Conservation (phyloP, 208 protist species). For the Zelonia costaricensis region DNA sequence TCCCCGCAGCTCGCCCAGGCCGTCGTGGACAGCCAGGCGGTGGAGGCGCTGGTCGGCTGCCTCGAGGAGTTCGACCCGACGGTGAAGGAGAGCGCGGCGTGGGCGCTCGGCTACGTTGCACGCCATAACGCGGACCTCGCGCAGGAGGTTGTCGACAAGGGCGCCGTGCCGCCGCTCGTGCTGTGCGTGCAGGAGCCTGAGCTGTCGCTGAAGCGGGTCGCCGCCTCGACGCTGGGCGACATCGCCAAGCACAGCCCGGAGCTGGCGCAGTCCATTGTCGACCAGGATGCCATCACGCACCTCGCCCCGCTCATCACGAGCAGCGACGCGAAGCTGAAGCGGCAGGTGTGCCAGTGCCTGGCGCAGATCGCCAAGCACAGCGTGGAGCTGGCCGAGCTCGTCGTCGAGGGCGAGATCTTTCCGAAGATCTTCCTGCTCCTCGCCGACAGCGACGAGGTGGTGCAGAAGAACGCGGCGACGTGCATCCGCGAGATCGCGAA, state of each 20-base stretch:
- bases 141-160: constrained; percentile 96
- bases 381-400: constrained; percentile 97
- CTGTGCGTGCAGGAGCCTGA: constrained; percentile 98
- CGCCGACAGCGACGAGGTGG: constrained; percentile 95
- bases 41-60: constrained; percentile 96
- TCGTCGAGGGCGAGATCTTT: constrained; percentile 99
- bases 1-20: constrained; percentile 96
- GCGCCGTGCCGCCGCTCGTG: constrained; percentile 96
- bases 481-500: constrained; percentile 98
- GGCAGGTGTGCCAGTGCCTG: constrained; percentile 95
- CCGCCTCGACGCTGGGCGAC: constrained; percentile 95
- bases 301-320: constrained; percentile 96
- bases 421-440: constrained; percentile 96
- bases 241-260: constrained; percentile 96
- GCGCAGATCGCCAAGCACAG: constrained; percentile 98
- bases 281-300: constrained; percentile 96
- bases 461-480: constrained; percentile 97
- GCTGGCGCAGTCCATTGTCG: constrained; percentile 96
- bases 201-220: constrained; percentile 96
- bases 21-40: constrained; percentile 96
- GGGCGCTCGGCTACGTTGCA: constrained; percentile 98
- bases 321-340: constrained; percentile 96
- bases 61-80: constrained; percentile 98
- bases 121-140: constrained; percentile 94
- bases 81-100: constrained; percentile 98